phyloP scores from a whole-genome alignment of 1,139 yeast genomes.

The Kodamaea fungicola region DNA sequence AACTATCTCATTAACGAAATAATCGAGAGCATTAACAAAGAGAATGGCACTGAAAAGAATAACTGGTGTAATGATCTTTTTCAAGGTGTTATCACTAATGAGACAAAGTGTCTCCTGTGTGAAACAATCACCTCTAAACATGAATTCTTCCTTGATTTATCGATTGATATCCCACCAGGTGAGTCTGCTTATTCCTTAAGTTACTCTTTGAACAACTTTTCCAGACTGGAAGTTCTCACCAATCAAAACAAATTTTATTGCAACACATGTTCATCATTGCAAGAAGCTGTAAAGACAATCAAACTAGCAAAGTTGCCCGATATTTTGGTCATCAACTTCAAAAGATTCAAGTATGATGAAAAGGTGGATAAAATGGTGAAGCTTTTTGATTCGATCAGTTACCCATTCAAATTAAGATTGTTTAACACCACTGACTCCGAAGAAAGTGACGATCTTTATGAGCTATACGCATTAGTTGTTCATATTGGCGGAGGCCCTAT shows the following conservation, averaged over 20 bases:
- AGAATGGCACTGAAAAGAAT: constrained; percentile 14
- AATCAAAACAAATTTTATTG: constrained; percentile 92
- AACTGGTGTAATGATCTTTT: constrained; percentile 71
- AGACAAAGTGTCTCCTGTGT: constrained; percentile 86
- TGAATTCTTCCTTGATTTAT: constrained; percentile 82
- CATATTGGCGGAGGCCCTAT: constrained; percentile 98
- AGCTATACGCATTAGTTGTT: constrained; percentile 79
- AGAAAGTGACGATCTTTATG: constrained; percentile 45
- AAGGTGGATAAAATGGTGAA: constrained; percentile 78
- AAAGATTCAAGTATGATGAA: constrained; percentile 89
- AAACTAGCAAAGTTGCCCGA: constrained; percentile 76
- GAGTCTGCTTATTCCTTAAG: constrained; percentile 65
- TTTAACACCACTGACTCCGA: constrained; percentile 62
- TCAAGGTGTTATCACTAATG: constrained; percentile 82
- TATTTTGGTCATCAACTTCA: constrained; percentile 76
- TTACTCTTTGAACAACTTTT: constrained; percentile 72
- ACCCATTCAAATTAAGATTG: constrained; percentile 70
- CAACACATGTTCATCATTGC: constrained; percentile 84
- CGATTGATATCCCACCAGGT: constrained; percentile 75
- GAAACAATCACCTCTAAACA: constrained; percentile 82
- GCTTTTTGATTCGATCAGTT: constrained; percentile 78
- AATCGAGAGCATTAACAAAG: constrained; percentile 62
- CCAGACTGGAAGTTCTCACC: constrained; percentile 79
- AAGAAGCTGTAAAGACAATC: constrained; percentile 93
- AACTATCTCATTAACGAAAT: constrained; percentile 81